Evolutionary conservation across 306 rosid species (phyloP).

Genomic region (cucumber (Cucumis sativus)): Cucumber_9930_V3 NC_026658.2:23540501-23541000

Average conservation of each 20-base stretch:
- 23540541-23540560: slow-evolving; percentile 1
- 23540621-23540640: not conserved
- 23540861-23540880: not conserved
- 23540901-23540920: not conserved
- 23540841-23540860: not conserved
- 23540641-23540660: not conserved
- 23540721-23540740: not conserved
- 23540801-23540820: not conserved
- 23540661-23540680: not conserved
- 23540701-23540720: not conserved
- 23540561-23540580: not conserved
- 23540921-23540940: not conserved
- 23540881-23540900: not conserved
- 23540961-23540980: slow-evolving; percentile 96
- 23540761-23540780: not conserved
- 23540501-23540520: slow-evolving; percentile 39
- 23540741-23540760: not conserved
- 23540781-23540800: not conserved
- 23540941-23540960: slow-evolving; percentile 5
- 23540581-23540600: not conserved
- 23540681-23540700: not conserved
- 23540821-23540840: not conserved
- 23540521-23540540: slow-evolving; percentile 13
- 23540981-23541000: slow-evolving; percentile 90
- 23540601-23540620: no score